phyloP scores from a whole-genome alignment of 768 basidiomycete species.

The Astraeus odoratus region DNA sequence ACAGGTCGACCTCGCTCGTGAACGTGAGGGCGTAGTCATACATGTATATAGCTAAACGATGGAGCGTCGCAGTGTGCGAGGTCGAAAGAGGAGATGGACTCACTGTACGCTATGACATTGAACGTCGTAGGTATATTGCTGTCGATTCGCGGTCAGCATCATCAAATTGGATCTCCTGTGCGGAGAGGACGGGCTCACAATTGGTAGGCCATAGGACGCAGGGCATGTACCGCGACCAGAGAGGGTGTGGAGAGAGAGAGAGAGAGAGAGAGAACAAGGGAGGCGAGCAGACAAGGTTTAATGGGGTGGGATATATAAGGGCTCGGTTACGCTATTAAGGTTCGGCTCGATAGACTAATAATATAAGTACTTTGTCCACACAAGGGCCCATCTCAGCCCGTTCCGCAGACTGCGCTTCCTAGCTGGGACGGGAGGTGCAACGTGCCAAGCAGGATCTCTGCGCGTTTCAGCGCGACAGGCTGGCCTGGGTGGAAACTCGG shows the following conservation, averaged over 20 bases:
- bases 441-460: too few species aligned
- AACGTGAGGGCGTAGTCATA: constrained; percentile 43
- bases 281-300: background rate
- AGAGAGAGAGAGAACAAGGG: background rate
- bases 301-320: background rate
- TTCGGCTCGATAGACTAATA: background rate
- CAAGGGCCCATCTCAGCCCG: background rate
- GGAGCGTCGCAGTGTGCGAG: background rate
- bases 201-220: background rate
- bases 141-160: background rate
- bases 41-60: constrained; percentile 19
- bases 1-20: constrained; percentile 32
- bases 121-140: background rate
- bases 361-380: background rate
- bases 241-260: too few species aligned
- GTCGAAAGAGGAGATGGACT: background rate
- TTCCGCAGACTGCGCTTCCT: too few species aligned
- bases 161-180: background rate
- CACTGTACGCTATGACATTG: background rate
- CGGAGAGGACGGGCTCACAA: background rate
- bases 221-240: too few species aligned
- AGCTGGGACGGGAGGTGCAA: too few species aligned
- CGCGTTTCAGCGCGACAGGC: too few species aligned
- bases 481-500: too few species aligned
- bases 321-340: background rate